Percentiles rank a stretch among this genome's conserved stretches.
Evolutionary conservation across 2,329 filamentous ascomycete genomes (phyloP).

Genomic region (Ceratocystis diversiconidia): DNA sequence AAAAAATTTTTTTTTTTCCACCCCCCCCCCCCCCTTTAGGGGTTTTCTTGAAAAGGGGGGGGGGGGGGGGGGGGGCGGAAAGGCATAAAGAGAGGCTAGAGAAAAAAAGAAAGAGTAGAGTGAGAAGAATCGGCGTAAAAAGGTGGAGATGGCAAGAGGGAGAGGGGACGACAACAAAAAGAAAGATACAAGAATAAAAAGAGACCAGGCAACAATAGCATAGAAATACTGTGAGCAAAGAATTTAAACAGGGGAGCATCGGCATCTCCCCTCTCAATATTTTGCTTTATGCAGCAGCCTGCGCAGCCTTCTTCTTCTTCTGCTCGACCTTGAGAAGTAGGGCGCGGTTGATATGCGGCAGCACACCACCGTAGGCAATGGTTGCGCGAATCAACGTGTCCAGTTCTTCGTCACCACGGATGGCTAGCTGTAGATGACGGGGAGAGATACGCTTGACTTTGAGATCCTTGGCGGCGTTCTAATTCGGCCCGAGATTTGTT

Average conservation of each 20-base stretch:
- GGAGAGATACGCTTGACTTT: conserved; percentile 99
- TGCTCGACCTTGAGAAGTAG: conserved; percentile 91
- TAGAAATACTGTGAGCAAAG: neutral
- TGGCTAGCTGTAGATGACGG: conserved; percentile 92
- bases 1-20: no score
- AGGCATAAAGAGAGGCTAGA: neutral
- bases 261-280: neutral
- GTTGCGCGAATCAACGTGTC: conserved; percentile 95
- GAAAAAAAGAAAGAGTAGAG: neutral
- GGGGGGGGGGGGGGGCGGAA: neutral
- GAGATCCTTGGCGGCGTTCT: conserved; percentile 97
- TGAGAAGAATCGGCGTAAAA: no score
- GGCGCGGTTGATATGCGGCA: conserved; percentile 97
- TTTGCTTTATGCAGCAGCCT: conserved; percentile 14
- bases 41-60: no score
- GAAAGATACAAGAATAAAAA: neutral
- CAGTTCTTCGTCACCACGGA: conserved; percentile 94
- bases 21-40: no score
- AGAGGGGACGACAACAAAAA: neutral
- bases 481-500: conserved; percentile 18
- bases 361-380: conserved; percentile 94
- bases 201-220: neutral
- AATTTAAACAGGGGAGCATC: neutral
- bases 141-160: neutral
- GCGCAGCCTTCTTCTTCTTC: conserved; percentile 63